Conservation (phyloP, 2,329 filamentous ascomycete genomes). For the Aspergillus aculeatinus region DNA sequence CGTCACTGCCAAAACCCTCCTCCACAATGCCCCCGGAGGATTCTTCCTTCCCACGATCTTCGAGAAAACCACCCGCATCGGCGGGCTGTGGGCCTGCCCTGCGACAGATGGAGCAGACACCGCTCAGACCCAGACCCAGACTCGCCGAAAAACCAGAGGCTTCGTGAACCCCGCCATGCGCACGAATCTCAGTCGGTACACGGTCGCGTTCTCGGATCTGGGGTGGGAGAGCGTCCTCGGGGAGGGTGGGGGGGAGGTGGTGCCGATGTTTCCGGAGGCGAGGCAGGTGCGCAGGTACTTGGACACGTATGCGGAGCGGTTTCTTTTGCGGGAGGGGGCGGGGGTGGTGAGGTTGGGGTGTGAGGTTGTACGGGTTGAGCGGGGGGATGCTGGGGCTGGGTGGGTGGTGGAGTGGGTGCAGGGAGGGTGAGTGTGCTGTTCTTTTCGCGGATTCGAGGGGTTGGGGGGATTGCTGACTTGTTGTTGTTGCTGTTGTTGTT, state of each 20-base stretch:
- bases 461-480: background rate
- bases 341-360: conserved; percentile 51
- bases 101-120: too few species aligned
- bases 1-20: conserved; percentile 69
- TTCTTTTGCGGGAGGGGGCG: conserved; percentile 40
- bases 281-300: conserved; percentile 76
- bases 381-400: conserved; percentile 6
- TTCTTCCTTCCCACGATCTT: conserved; percentile 69
- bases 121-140: too few species aligned
- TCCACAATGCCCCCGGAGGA: conserved; percentile 51
- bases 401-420: conserved; percentile 41
- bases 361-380: conserved; percentile 33
- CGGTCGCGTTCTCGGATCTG: conserved; percentile 62
- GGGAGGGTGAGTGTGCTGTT: conserved; percentile 16
- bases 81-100: conserved; percentile 67
- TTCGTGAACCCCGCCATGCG: conserved; percentile 58
- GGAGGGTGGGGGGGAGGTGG: conserved; percentile 18
- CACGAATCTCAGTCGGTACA: conserved; percentile 72
- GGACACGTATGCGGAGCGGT: conserved; percentile 60
- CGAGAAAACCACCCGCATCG: conserved; percentile 64
- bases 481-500: too few species aligned
- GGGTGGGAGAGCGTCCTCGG: conserved; percentile 60
- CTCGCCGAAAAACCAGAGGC: background rate
- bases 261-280: conserved; percentile 69
- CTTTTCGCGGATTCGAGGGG: background rate